Evolutionary conservation across 805 yeast species (phyloP).

Genomic region (Hanseniaspora vineae): DNA sequence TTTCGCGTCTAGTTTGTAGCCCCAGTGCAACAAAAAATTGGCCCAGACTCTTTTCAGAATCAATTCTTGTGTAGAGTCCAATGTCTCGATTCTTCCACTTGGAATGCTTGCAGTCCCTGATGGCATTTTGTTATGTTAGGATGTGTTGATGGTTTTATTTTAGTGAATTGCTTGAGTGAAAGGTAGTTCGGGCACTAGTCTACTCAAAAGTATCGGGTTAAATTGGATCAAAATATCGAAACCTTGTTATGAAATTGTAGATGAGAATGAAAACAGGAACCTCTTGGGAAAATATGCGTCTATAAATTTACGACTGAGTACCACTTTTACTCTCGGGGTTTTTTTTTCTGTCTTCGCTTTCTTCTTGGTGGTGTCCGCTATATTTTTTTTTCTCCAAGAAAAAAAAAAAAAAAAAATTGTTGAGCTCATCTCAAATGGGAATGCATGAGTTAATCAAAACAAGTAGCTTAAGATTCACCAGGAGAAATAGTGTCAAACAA

Average conservation of each 20-base stretch:
- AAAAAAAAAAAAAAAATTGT: too few species aligned
- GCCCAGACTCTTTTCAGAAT: slow-evolving; percentile 64
- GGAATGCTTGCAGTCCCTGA: not conserved
- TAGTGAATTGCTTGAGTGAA: too few species aligned
- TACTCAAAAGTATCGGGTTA: too few species aligned
- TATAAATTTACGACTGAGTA: not conserved
- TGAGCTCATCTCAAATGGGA: too few species aligned
- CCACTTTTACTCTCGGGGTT: not conserved
- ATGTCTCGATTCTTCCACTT: slow-evolving; percentile 31
- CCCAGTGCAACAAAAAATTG: slow-evolving; percentile 46
- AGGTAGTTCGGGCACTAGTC: too few species aligned
- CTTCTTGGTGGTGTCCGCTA: not conserved
- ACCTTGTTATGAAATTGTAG: not conserved
- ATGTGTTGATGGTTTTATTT: too few species aligned
- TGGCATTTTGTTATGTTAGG: not conserved
- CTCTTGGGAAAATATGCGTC: not conserved
- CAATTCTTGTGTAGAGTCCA: slow-evolving; percentile 45
- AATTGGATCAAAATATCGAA: too few species aligned
- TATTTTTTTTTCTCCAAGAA: too few species aligned
- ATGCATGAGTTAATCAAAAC: too few species aligned
- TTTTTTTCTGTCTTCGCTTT: not conserved
- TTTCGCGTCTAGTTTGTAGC: slow-evolving; percentile 28
- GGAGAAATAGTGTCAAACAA: too few species aligned
- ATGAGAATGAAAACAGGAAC: not conserved
- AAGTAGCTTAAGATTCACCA: too few species aligned